Percentiles rank a stretch among this genome's conserved stretches.
Evolutionary conservation across 2,329 filamentous ascomycete species (phyloP).

Genomic region (Raffaelea arxii): DNA sequence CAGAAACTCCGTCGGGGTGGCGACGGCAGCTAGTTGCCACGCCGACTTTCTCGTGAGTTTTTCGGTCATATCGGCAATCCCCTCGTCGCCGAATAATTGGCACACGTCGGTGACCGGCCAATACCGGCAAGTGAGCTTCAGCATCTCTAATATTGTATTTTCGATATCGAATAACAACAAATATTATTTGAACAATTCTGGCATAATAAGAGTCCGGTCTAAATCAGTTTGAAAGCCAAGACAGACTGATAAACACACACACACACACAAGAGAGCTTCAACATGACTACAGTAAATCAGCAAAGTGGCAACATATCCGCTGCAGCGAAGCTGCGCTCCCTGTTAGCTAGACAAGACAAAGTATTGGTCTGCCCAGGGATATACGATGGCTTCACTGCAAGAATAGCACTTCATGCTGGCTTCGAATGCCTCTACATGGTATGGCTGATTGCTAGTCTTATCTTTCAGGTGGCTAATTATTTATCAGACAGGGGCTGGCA

Average conservation of each 20-base stretch:
- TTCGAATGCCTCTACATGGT: not conserved
- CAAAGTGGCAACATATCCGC: not conserved
- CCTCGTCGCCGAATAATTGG: too few relatives aligned
- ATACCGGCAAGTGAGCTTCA: too few relatives aligned
- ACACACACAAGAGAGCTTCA: not conserved
- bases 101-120: too few relatives aligned
- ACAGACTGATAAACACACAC: not conserved
- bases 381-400: not conserved
- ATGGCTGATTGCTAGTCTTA: not conserved
- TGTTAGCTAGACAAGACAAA: not conserved
- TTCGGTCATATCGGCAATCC: too few relatives aligned
- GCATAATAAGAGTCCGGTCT: not conserved
- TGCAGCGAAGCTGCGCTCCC: not conserved
- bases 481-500: conserved; percentile 40
- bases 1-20: too few relatives aligned
- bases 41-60: too few relatives aligned
- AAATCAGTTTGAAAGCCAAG: not conserved
- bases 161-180: not conserved
- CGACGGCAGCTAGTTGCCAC: too few relatives aligned
- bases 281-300: not conserved
- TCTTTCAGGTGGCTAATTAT: not conserved
- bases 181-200: not conserved
- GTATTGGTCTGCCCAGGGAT: conserved; percentile 1
- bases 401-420: not conserved
- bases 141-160: not conserved